A percentile compares a stretch with the other conserved stretches of the same genome.
Evolutionary conservation across 164 flowering plant genomes (phyloP).

Genomic region (Magnolia kwangsiensis): DNA sequence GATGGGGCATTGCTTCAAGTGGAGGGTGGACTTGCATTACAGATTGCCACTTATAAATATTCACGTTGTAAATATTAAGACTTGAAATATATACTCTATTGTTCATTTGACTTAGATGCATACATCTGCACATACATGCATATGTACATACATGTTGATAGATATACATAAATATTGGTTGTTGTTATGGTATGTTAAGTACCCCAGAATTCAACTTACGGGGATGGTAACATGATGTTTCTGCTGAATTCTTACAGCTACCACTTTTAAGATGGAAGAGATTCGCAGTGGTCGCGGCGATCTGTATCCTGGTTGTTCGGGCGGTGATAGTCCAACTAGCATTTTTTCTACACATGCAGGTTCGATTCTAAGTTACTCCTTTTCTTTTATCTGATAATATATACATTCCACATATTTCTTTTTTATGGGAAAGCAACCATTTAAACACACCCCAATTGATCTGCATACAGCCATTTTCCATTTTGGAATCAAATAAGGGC

Average conservation of each 20-base stretch:
- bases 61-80: no score
- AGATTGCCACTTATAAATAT: no score
- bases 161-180: no score
- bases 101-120: no score
- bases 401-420: not conserved
- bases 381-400: not conserved
- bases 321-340: constrained; percentile 94
- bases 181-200: no score
- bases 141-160: no score
- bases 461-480: not conserved
- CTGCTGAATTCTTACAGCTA: constrained; percentile 40
- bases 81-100: no score
- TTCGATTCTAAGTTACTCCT: constrained; percentile 13
- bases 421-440: not conserved
- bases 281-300: constrained; percentile 80
- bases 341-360: constrained; percentile 89
- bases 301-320: constrained; percentile 89
- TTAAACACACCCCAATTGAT: not conserved
- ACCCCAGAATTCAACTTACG: not conserved
- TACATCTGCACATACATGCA: no score
- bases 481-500: not conserved
- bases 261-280: constrained; percentile 94
- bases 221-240: not conserved
- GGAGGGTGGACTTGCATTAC: no score
- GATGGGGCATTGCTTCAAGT: no score